A percentile compares a stretch with the other conserved stretches of the same genome.
Evolutionary conservation across 345 rosid species (phyloP).

Genomic region (Eucalyptus grandis): DNA sequence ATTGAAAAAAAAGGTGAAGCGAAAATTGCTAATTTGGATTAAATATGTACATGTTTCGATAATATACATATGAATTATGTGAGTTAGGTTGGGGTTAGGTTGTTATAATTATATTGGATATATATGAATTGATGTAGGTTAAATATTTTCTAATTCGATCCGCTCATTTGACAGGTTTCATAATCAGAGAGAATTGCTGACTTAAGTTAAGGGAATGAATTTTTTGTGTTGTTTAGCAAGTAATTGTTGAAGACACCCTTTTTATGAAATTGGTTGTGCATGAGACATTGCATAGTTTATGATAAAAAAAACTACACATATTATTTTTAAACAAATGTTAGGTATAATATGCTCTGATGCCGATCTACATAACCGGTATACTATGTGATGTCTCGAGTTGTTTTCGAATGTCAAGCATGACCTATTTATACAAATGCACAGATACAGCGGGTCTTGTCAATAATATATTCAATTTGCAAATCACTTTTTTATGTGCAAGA

Average conservation of each 20-base stretch:
- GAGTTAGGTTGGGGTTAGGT: fast-evolving
- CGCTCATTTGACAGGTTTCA: fast-evolving
- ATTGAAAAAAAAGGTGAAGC: too few relatives aligned
- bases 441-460: fast-evolving
- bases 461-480: too few relatives aligned
- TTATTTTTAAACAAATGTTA: too few relatives aligned
- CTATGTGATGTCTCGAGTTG: too few relatives aligned
- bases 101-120: too few relatives aligned
- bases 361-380: fast-evolving
- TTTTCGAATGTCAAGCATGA: too few relatives aligned
- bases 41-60: fast-evolving
- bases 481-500: not conserved
- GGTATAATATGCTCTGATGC: too few relatives aligned
- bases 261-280: fast-evolving
- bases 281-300: too few relatives aligned
- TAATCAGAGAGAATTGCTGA: too few relatives aligned
- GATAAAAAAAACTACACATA: too few relatives aligned
- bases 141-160: too few relatives aligned
- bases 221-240: not conserved
- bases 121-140: too few relatives aligned
- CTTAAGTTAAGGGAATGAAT: not conserved
- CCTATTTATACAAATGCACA: not conserved
- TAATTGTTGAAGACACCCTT: not conserved
- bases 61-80: fast-evolving
- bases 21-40: not conserved